Evolutionary conservation across 2,329 filamentous ascomycete genomes (phyloP), one percentile per base, ranked within the genome.

Genomic region (Monosporascus sp.): DNA sequence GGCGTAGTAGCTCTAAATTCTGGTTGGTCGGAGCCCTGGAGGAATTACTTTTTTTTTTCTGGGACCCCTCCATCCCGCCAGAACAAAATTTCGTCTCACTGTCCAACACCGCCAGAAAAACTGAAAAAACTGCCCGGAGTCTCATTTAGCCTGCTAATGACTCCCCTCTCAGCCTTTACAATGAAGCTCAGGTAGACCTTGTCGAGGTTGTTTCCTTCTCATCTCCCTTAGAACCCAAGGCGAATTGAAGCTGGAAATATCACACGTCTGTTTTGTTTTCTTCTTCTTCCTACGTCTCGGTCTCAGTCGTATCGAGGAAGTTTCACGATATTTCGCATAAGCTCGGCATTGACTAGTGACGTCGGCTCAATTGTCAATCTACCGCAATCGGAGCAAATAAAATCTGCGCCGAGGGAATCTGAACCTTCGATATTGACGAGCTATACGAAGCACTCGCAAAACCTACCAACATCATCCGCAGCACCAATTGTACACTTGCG

Each of bases 301-400:
- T 43, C 39, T 20, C n/a, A 44, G 24, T 31, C 24, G 17, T 22
- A 25, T 14, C 39, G 39, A 43, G 18, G 39, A 9, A 43, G 22
- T 43, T 43, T 24, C 39, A 43, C 39, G 39, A 24, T 9, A 43
- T 20, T 43, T 14, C 25, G 35, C 31, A 31, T 50, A 39, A 43
- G 38, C 48, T 43, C 39, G 37, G 48, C 27, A 43, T 27, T 49
- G 25, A 11, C 38, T 14, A 50, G 22, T 43, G 43, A 46, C 43
- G 43, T 46, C 43, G 43, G 43, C 43, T 46, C 22, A 46, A 46
- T 46, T 46, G n/a, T 17, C 43, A 46, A 46, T 22, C 8, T 25
- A 45, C 57, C 58, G 58, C 24, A 39, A 60, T 60, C 58, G 58
- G 58, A 60, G 57, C 54, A 52, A 54, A 54, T 51, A 55, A 39